phyloP scores from a whole-genome alignment of 176 grass and related monocot species.

The Avena atlantica region DNA sequence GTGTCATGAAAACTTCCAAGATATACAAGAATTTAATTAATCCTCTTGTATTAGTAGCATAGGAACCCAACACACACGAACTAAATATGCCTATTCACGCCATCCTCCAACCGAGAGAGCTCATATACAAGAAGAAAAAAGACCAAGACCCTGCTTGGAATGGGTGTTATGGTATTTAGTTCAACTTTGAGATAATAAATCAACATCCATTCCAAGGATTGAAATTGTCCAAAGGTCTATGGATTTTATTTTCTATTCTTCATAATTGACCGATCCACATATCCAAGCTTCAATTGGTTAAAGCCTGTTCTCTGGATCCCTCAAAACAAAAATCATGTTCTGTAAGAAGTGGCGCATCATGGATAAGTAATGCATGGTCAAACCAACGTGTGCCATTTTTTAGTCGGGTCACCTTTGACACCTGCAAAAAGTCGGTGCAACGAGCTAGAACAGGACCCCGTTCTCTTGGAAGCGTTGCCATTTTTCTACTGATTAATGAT shows the following conservation, averaged over 20 bases:
- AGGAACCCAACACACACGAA: no score
- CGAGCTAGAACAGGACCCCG: neutral
- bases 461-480: slow-evolving; percentile 2
- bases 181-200: no score
- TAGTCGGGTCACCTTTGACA: slow-evolving; percentile 14
- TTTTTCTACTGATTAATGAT: slow-evolving; percentile 33
- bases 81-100: neutral
- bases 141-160: no score
- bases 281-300: neutral
- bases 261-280: neutral
- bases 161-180: no score
- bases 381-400: neutral
- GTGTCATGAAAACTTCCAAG: no score
- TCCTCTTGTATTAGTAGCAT: no score
- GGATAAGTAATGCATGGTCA: neutral
- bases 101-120: neutral
- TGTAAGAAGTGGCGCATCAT: neutral
- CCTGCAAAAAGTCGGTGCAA: slow-evolving; percentile 12
- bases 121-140: neutral
- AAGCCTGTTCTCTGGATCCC: no score
- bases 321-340: neutral
- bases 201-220: neutral
- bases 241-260: neutral
- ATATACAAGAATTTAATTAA: no score
- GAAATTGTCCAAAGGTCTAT: neutral